Percentiles rank a stretch among this genome's conserved stretches.
Conservation (phyloP, 1,284 basidiomycete genomes). For the Sphagnurus paluster region DNA sequence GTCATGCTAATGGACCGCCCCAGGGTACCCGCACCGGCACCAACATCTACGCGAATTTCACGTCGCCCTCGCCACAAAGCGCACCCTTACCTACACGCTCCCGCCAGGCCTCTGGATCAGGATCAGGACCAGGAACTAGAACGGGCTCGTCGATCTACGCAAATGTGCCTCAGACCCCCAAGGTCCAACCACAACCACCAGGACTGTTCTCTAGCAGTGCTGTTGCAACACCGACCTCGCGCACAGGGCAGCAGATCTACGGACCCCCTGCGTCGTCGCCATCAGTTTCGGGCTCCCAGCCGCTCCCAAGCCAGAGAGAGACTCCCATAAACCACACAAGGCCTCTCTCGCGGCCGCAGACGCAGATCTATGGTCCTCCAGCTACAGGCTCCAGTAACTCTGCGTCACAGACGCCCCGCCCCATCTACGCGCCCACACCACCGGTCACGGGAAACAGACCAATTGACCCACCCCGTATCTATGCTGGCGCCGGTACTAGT, state of each 20-base stretch:
- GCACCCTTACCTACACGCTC: not conserved
- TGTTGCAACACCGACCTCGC: not conserved
- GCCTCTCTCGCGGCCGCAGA: too few relatives aligned
- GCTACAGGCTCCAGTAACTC: not conserved
- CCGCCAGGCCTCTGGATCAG: too few relatives aligned
- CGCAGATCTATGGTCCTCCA: not conserved
- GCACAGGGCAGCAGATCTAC: not conserved
- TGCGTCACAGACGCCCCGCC: not conserved
- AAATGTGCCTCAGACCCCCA: not conserved
- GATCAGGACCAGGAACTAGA: not conserved
- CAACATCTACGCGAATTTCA: not conserved
- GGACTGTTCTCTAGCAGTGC: not conserved
- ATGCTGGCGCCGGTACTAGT: too few relatives aligned
- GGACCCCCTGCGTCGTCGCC: not conserved
- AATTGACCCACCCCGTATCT: not conserved
- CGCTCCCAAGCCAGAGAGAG: too few relatives aligned
- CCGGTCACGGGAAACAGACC: not conserved
- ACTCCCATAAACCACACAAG: too few relatives aligned
- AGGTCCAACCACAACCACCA: not conserved
- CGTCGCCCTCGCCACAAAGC: not conserved
- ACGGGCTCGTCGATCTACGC: slow-evolving; percentile 2
- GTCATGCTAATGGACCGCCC: too few relatives aligned
- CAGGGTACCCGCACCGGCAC: not conserved
- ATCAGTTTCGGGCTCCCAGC: not conserved
- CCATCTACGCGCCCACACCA: slow-evolving; percentile 1